phyloP scores from a whole-genome alignment of 768 basidiomycete genomes.

The Tulasnella sp. region DNA sequence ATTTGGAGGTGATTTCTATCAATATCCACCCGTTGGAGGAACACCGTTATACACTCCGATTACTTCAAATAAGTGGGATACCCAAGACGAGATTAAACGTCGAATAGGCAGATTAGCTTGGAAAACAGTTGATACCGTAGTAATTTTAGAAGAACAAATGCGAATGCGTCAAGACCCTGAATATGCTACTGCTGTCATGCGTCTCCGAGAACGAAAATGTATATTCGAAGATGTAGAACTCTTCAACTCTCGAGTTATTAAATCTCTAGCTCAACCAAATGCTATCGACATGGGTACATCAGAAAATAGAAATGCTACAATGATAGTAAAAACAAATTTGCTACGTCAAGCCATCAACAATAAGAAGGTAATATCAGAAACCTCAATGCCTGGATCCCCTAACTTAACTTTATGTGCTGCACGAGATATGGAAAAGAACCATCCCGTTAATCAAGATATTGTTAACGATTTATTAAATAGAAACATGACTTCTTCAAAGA shows the following conservation, averaged over 20 bases:
- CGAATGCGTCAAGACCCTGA: slow-evolving; percentile 22
- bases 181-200: slow-evolving; percentile 21
- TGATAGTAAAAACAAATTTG: slow-evolving; percentile 14
- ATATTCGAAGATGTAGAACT: slow-evolving; percentile 27
- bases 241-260: slow-evolving; percentile 24
- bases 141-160: slow-evolving; percentile 20
- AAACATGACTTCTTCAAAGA: neutral
- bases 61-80: neutral
- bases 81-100: neutral
- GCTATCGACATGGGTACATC: neutral
- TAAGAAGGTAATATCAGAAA: slow-evolving; percentile 22
- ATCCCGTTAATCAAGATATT: neutral
- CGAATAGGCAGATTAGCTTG: slow-evolving; percentile 17
- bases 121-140: slow-evolving; percentile 18
- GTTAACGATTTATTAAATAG: no score
- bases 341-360: slow-evolving; percentile 13
- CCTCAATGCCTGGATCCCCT: slow-evolving; percentile 9
- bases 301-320: neutral
- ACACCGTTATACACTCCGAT: slow-evolving; percentile 23
- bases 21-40: slow-evolving; percentile 30
- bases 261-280: neutral
- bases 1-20: slow-evolving; percentile 34
- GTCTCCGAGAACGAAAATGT: slow-evolving; percentile 19
- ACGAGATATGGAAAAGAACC: slow-evolving; percentile 18
- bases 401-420: slow-evolving; percentile 26